Base-by-base conservation (phyloP, 2,329 filamentous ascomycete species). In the Rutstroemia sp. region DNA sequence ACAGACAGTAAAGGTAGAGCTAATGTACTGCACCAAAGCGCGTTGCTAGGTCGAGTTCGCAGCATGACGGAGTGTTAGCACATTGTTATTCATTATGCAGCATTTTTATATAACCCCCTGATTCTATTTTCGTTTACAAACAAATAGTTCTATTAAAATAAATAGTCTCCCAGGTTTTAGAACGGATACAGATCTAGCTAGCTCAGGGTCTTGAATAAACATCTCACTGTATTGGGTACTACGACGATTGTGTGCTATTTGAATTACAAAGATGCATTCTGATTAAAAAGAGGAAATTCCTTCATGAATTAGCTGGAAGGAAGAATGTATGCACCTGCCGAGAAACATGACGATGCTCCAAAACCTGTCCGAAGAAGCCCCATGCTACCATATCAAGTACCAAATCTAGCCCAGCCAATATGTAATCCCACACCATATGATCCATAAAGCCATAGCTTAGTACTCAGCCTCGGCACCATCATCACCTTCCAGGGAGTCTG, bases 401-500 rank as follows among this genome's bases (percentile, higher is more conserved):
- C 61, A 67, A 62, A 69, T 65, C 57, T 61, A 58, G 50, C 61
- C 58, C 58, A 61, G 61, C 56, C 64, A 64, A 58, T 67, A 67
- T 68, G 63, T 58, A 57, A 66, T 62, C 63, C 58, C 63, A 61
- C 56, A 62, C 46, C 57, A 67, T 59, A 56, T 52, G 56, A 56
- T n/a, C 39, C 56, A 61, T 27, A 60, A 52, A 59, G 52, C 50
- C 49, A 57, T 37, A 37, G 34, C 58, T 51, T 64, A 66, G 58
- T 66, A 67, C 54, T 63, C 92, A 65, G 89, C 71, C 45, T 63
- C 77, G 63, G 79, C 78, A 41, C 66, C 70, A 50, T 69, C 74
- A 49, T 77, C 79, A 34, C 71, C 71, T 18, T 81, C 79, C 52
- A 79, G 66, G 55, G 66, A 69, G 67, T 85, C 81, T 59, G 72